Base-by-base conservation (phyloP, 2,329 filamentous ascomycete species). In the Orbilia ellipsospora region DNA sequence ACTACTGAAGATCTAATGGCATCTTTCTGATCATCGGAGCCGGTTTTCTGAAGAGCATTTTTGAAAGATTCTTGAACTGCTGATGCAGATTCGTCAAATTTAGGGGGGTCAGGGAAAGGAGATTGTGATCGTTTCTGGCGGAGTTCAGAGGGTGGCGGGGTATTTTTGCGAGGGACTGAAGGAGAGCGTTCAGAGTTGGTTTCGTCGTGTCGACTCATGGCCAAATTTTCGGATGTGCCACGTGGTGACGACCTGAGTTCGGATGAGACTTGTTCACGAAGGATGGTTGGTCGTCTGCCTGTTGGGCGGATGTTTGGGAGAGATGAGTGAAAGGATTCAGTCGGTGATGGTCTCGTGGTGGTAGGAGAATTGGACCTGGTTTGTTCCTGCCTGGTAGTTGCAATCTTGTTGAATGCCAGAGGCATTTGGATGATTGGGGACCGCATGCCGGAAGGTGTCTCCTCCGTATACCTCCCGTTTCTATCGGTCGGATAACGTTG, bases 351-450 rank as follows among this genome's bases (percentile, higher is more conserved):
- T 28, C 54, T 70, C 31, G 31, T 36, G 31, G 31, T 77, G 12
- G 73, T 77, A 20, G 73, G 73, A 42, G 73, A 77, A 48, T 60
- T 64, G 23, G 73, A 70, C n/a, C 61, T 57, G 56, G 59, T 66
- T n/a, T 72, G 65, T 28, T 77, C 73, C 48, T 77, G 72, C 31
- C 72, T 64, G 20, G 72, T 62, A 61, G 73, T 67, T 18, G 66
- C 51, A 42, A 77, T 70, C 57, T 70, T 72, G 61, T 72, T 77
- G 52, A 77, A 77, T 77, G 73, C 73, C 66, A 77, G 59, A 45
- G 73, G 73, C 73, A 77, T 77, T 40, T 77, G 73, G 50, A 77
- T 77, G 13, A 77, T 77, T 8, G 73, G 73, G 66, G 67, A 72
- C 45, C 56, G 66, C 73, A 70, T 77, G 59, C 57, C 66, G 59